These are phyloP conservation scores for Eimeria necatrix DNA, from an alignment of 169 alveolate genomes.

Conservation along the genomic window DNA sequence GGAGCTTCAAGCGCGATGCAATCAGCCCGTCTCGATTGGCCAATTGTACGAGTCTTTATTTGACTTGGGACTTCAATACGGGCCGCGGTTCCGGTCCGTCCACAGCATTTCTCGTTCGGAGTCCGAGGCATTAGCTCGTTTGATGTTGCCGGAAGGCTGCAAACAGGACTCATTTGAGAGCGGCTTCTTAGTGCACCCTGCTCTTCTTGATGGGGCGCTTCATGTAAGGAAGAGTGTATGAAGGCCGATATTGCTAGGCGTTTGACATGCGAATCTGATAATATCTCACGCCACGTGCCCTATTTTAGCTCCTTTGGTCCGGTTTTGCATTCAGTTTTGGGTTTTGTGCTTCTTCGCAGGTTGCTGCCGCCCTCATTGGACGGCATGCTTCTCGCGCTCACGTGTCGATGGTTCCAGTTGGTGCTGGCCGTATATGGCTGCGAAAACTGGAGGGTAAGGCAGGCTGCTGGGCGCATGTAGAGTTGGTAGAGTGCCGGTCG, in stretches of 20 bases:
- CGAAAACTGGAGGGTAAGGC: constrained; percentile 60
- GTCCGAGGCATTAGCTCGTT: constrained; percentile 82
- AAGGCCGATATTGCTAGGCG: background rate
- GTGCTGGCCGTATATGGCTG: constrained; percentile 81
- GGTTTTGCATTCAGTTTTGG: background rate
- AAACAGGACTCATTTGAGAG: constrained; percentile 84
- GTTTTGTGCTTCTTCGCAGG: constrained; percentile 82
- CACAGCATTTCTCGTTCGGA: constrained; percentile 78
- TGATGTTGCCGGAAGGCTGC: constrained; percentile 78
- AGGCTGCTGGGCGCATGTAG: constrained; percentile 81
- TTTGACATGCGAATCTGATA: no score
- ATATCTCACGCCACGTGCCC: no score
- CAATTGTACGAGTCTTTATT: constrained; percentile 80
- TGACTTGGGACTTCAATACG: constrained; percentile 86
- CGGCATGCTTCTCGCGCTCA: constrained; percentile 69
- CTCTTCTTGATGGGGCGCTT: constrained; percentile 87
- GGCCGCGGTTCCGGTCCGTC: constrained; percentile 86
- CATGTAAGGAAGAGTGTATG: constrained; percentile 80
- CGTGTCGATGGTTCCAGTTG: constrained; percentile 86
- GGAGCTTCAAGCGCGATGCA: constrained; percentile 72
- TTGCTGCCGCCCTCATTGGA: constrained; percentile 70
- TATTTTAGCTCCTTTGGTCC: no score
- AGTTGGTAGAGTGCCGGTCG: constrained; percentile 50
- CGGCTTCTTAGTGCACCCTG: constrained; percentile 88
- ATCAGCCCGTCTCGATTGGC: constrained; percentile 74